Percentiles rank a stretch among this genome's conserved stretches.
Conservation (phyloP, 257 asterid species). For the Rhazya stricta region DNA sequence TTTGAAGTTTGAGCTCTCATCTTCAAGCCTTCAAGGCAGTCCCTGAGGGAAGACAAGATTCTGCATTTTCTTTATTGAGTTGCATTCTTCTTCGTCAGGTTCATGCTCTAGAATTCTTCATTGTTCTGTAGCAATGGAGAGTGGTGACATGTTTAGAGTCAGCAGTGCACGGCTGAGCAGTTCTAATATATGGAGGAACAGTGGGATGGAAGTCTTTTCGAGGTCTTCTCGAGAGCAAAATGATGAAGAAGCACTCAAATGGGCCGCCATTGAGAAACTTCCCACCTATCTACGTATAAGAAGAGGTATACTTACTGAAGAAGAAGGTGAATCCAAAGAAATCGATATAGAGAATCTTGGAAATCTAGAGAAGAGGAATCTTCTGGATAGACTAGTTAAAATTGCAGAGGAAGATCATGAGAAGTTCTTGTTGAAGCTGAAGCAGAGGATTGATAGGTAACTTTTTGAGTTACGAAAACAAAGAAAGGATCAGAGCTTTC, state of each 20-base stretch:
- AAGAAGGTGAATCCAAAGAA: slow-evolving; percentile 48
- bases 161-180: slow-evolving; percentile 59
- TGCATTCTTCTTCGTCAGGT: not conserved
- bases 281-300: slow-evolving; percentile 66
- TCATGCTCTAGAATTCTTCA: not conserved
- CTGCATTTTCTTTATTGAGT: not conserved
- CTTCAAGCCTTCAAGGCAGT: not conserved
- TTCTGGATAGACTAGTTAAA: slow-evolving; percentile 58
- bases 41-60: not conserved
- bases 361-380: slow-evolving; percentile 49
- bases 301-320: slow-evolving; percentile 59
- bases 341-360: slow-evolving; percentile 63
- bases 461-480: not conserved
- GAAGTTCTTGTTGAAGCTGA: slow-evolving; percentile 63
- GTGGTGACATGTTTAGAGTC: slow-evolving; percentile 42
- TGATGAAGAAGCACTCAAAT: slow-evolving; percentile 80
- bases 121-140: slow-evolving; percentile 37
- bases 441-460: slow-evolving; percentile 66
- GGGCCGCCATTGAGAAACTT: slow-evolving; percentile 86
- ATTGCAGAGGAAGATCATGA: slow-evolving; percentile 81
- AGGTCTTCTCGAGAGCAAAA: slow-evolving; percentile 51
- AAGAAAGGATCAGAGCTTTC: not conserved
- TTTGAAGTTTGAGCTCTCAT: not conserved
- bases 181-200: slow-evolving; percentile 73
- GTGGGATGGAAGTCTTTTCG: slow-evolving; percentile 58